These are phyloP conservation scores for Scedosporium boydii DNA, from an alignment of 2,329 filamentous ascomycete genomes.

Conservation along the genomic window DNA sequence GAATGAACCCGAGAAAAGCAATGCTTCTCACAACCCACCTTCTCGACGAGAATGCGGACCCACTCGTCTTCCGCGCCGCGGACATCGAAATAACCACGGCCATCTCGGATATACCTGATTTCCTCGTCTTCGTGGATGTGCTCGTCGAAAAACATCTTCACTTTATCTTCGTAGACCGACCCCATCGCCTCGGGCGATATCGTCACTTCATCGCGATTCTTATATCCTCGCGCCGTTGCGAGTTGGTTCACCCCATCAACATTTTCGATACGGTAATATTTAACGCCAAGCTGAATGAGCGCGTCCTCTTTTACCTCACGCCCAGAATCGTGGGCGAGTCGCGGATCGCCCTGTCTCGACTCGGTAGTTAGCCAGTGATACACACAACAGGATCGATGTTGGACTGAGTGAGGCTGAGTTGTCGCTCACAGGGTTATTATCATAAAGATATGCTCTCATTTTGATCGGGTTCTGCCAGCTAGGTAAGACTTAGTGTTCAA, in stretches of 20 bases:
- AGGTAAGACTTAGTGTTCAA: no score
- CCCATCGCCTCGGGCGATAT: constrained; percentile 83
- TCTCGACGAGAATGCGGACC: constrained; percentile 77
- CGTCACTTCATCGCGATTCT: constrained; percentile 87
- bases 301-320: constrained; percentile 53
- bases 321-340: constrained; percentile 80
- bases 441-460: constrained; percentile 52
- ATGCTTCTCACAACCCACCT: constrained; percentile 34
- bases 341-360: constrained; percentile 72
- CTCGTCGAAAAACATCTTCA: constrained; percentile 88
- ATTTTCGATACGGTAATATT: constrained; percentile 61
- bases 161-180: constrained; percentile 81
- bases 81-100: constrained; percentile 89
- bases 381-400: neutral
- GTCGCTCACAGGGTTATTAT: constrained; percentile 40
- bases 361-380: constrained; percentile 6
- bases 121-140: constrained; percentile 98
- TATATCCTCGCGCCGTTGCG: constrained; percentile 69
- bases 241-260: constrained; percentile 63
- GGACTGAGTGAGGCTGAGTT: constrained; percentile 4
- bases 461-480: constrained; percentile 11
- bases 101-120: constrained; percentile 87
- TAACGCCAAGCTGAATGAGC: constrained; percentile 67
- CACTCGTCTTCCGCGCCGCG: constrained; percentile 73
- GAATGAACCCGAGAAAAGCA: neutral